Evolutionary conservation across 176 grass and related monocot genomes (phyloP), one percentile per base, ranked within the genome.

Genomic region (Oryza longistaminata): DNA sequence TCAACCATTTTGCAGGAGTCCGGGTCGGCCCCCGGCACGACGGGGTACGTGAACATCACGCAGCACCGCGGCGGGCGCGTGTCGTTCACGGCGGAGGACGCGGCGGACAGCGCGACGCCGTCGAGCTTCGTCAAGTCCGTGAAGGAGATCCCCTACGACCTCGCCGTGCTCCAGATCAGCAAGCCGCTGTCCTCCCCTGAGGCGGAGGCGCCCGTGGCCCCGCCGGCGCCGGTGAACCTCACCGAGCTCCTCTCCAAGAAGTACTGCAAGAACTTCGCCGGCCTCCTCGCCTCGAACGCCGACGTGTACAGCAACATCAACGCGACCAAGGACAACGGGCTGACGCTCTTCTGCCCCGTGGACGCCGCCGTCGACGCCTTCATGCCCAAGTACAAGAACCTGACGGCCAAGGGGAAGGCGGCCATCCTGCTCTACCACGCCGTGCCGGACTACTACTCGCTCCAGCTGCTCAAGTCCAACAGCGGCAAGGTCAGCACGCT

Each of bases 361-460:
- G 89, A 97, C 68, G 58, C 88, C 1, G 89, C 91, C 7, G 88
- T 97, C 25, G 84, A 82, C 3, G 50, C 74, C 0, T 97, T 97
- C 86, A 62, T 90, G 73, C 91, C 89, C 34, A 97, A 93, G 74
- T 97, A 84, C 83, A 94, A 92, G 91, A 97, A 97, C 89, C 88
- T 97, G 58, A 94, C 94, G 44, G 89, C 92, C 25, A 82, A 91
- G 69, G 94, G 78, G 8, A 88, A 93, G 85, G 85, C 87, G 43
- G 86, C 90, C 40, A 81, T 97, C 74, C 85, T 97, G 37, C 88
- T 97, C 1, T 97, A 92, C 89, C 94, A 97, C 78, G 89, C 89
- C 34, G 77, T 90, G 5, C 94, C 94, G 42, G 91, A 94, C 70
- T 97, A 92, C 84, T 94, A 88, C 89, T 97, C 94, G 0, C 48